These are phyloP conservation scores for Raddia guianensis DNA, from an alignment of 176 grass and related monocot genomes.

Conservation along the genomic window DNA sequence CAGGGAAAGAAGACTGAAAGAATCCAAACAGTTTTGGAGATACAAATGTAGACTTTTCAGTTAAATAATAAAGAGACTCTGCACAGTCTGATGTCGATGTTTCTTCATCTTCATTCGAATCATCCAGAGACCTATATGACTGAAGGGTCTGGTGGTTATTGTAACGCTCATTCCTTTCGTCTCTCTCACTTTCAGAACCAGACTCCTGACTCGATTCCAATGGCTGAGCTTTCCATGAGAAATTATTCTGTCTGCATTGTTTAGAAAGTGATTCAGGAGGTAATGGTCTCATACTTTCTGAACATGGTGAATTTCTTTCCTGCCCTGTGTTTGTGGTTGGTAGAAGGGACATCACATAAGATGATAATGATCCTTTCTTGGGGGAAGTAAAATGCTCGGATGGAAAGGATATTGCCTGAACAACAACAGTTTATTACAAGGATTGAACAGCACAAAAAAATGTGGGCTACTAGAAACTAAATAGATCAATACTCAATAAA, in stretches of 20 bases:
- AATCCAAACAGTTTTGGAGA: conserved; percentile 74
- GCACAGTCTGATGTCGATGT: conserved; percentile 42
- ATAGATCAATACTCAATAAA: conserved; percentile 8
- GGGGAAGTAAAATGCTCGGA: conserved; percentile 51
- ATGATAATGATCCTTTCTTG: conserved; percentile 55
- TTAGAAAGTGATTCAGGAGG: conserved; percentile 55
- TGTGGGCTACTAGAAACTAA: background rate
- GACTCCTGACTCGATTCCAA: conserved; percentile 52
- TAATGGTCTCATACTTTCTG: conserved; percentile 41
- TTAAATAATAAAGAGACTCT: conserved; percentile 50
- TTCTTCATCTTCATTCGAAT: conserved; percentile 47
- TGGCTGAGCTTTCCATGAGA: conserved; percentile 47
- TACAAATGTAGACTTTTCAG: conserved; percentile 78
- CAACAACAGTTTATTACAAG: conserved; percentile 11
- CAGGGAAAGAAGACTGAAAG: conserved; percentile 78
- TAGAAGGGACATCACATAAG: conserved; percentile 61
- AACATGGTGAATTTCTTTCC: conserved; percentile 28
- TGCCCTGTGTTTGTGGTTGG: conserved; percentile 39
- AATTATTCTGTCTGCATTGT: conserved; percentile 47
- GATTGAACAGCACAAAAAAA: conserved; percentile 8
- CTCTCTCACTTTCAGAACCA: conserved; percentile 55
- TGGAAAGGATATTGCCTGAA: conserved; percentile 54
- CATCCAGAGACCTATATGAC: conserved; percentile 29
- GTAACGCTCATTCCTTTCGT: conserved; percentile 42
- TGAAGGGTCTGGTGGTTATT: conserved; percentile 28